These are phyloP conservation scores for Staphylotrichum longicolle DNA, from an alignment of 495 filamentous ascomycete species.

Conservation along the genomic window DNA sequence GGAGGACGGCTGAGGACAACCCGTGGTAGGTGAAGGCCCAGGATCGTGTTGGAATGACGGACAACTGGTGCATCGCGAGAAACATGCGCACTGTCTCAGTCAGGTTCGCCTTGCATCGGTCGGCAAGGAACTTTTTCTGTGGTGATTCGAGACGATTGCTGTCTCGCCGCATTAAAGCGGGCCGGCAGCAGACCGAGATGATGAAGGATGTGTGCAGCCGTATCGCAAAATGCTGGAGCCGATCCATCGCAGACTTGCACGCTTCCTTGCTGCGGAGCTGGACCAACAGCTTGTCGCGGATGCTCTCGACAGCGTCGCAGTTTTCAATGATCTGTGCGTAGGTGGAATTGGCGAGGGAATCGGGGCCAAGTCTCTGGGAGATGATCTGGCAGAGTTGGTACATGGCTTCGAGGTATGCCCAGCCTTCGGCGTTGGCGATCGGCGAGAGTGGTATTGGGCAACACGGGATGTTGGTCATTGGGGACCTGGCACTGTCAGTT, in stretches of 20 bases:
- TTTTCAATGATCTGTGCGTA: conserved; percentile 50
- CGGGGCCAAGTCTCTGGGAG: conserved; percentile 50
- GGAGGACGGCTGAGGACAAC: conserved; percentile 61
- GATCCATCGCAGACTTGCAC: conserved; percentile 54
- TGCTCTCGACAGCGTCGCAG: conserved; percentile 47
- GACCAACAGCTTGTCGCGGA: conserved; percentile 43
- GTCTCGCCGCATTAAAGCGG: conserved; percentile 48
- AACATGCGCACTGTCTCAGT: conserved; percentile 67
- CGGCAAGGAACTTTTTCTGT: conserved; percentile 49
- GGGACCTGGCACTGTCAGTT: conserved; percentile 31
- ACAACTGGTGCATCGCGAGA: conserved; percentile 64
- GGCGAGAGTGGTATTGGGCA: conserved; percentile 48
- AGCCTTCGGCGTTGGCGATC: conserved; percentile 44
- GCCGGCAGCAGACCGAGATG: conserved; percentile 55
- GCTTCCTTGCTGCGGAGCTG: conserved; percentile 50
- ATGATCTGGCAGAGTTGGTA: conserved; percentile 53
- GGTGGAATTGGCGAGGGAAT: conserved; percentile 43
- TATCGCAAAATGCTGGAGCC: conserved; percentile 54
- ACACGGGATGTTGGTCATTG: conserved; percentile 51
- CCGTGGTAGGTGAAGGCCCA: conserved; percentile 68
- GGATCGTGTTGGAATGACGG: conserved; percentile 60
- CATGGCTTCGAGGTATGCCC: conserved; percentile 55
- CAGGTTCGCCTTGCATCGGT: conserved; percentile 60
- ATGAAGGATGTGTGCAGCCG: conserved; percentile 55
- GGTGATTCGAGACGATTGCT: conserved; percentile 36